phyloP scores from a whole-genome alignment of 2,329 filamentous ascomycete species.

The Coniochaeta hoffmannii region DNA sequence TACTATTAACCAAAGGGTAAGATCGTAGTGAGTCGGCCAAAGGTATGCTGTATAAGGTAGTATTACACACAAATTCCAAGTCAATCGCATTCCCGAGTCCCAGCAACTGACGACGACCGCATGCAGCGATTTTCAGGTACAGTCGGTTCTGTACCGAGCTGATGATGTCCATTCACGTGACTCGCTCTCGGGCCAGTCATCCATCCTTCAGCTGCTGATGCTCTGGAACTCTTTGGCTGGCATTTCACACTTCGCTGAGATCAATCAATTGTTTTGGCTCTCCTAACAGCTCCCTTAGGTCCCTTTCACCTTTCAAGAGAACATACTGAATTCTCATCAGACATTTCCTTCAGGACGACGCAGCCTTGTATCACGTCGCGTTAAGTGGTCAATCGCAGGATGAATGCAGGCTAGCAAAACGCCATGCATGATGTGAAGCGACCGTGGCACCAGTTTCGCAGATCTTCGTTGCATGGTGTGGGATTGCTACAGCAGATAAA shows the following conservation, averaged over 20 bases:
- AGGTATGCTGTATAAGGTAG: neutral
- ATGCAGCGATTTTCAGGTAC: conserved; percentile 2
- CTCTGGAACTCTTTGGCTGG: too few relatives aligned
- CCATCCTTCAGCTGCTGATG: too few relatives aligned
- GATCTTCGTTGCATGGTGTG: neutral
- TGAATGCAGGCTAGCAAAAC: neutral
- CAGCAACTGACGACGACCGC: neutral
- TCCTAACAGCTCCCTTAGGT: too few relatives aligned
- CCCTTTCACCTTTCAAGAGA: too few relatives aligned
- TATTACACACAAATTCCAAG: neutral
- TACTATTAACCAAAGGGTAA: too few relatives aligned
- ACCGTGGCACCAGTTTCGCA: neutral
- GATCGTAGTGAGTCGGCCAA: too few relatives aligned
- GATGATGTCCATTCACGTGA: neutral
- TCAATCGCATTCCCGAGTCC: neutral
- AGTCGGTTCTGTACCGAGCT: neutral
- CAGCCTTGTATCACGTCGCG: neutral
- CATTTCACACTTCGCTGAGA: too few relatives aligned
- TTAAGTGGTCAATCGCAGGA: neutral
- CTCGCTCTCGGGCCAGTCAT: neutral
- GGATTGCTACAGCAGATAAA: neutral
- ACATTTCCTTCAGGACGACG: neutral
- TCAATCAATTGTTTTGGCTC: too few relatives aligned
- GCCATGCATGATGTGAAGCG: neutral
- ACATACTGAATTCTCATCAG: too few relatives aligned